Evolutionary conservation across 805 yeast genomes (phyloP).

Genomic region (Monosporozyma aerobia): DNA sequence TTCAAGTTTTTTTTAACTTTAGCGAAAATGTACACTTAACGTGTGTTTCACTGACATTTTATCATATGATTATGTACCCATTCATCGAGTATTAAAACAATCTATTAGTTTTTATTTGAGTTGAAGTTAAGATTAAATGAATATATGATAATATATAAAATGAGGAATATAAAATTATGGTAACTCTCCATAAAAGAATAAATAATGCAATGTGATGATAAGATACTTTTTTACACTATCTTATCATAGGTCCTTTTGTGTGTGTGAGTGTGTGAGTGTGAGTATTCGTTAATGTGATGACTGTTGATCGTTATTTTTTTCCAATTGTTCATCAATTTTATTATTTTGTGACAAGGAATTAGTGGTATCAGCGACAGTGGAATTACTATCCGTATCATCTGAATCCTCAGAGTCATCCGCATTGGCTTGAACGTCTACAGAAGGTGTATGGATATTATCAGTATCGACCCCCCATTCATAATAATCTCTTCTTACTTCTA

Average conservation of each 20-base stretch:
- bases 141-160: not conserved
- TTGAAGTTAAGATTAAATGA: not conserved
- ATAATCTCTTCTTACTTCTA: conserved; percentile 90
- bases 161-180: not conserved
- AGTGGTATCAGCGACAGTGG: conserved; percentile 1
- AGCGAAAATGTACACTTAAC: too few relatives aligned
- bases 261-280: not conserved
- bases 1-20: too few relatives aligned
- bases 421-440: conserved; percentile 3
- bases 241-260: not conserved
- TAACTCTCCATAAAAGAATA: not conserved
- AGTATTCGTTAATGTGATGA: not conserved
- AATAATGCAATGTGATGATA: not conserved
- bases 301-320: not conserved
- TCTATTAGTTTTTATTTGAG: not conserved
- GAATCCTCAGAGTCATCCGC: conserved; percentile 2
- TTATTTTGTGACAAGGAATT: not conserved
- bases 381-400: conserved; percentile 4
- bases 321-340: conserved; percentile 1
- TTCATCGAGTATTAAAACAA: not conserved
- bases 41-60: too few relatives aligned
- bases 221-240: not conserved
- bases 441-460: conserved; percentile 12
- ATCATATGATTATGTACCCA: not conserved
- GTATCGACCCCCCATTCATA: conserved; percentile 38